Evolutionary conservation across 2,329 filamentous ascomycete genomes (phyloP), one percentile per base, ranked within the genome.

Genomic region (Hymenoscyphus repandus): DNA sequence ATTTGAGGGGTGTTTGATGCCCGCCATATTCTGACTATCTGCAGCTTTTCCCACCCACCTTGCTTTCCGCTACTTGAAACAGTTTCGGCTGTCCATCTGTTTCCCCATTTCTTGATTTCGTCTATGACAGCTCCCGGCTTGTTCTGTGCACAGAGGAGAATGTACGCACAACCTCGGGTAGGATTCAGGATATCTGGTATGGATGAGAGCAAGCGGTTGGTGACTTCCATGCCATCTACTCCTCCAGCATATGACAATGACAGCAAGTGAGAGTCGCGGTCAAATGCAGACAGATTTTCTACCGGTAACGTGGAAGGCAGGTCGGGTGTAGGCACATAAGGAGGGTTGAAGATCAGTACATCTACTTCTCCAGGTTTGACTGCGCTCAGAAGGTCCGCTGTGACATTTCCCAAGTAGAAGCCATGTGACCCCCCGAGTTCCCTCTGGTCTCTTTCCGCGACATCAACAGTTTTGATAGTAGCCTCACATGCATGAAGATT

Each of bases 281-380:
- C 88, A 59, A 90, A 96, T 9, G 72, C 49, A 22, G 58, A 58
- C 2, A 62, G 61, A 2, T 58, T 61, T 45, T 56, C 63, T 20
- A 45, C 61, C 49, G 41, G 60, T 10, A 76, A 70, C 33, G 78
- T 69, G 20, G 70, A 66, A 1, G 92, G 91, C 52, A 95, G 71
- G 37, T 83, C 79, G 22, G 85, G 78, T 2, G 91, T 95, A 1
- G 93, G 93, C 12, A 99, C 93, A 66, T 99, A 99, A 0, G 93
- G 93, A 47, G 93, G 93, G 66, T 99, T 99, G 76, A 97, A 99
- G 27, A 99, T 78, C 55, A 99, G 76, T 10, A 99, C 78, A 65
- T 99, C 93, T 5, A 95, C 78, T 36, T 71, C 69, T 2, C 75
- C 73, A 0, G 72, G 64, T 6, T 78, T 76, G 37, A 95, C 70